Conservation (phyloP, 2,329 filamentous ascomycete species). For the Pseudocercospora musae region DNA sequence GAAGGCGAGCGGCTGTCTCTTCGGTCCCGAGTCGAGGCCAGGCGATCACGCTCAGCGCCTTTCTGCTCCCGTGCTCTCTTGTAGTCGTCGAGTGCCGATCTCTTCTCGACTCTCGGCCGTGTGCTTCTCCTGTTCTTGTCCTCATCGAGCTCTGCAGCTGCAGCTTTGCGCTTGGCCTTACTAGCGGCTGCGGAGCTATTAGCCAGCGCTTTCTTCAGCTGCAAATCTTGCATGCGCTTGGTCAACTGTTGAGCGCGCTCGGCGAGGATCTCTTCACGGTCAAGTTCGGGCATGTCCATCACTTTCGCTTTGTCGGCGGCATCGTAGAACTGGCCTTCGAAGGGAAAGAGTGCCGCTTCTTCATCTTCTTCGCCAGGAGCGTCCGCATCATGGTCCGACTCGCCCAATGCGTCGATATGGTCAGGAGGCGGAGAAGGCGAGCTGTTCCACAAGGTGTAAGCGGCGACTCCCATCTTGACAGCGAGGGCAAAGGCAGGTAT, state of each 20-base stretch:
- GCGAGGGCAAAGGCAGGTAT: conserved; percentile 16
- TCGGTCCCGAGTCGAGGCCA: conserved; percentile 37
- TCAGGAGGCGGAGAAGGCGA: conserved; percentile 52
- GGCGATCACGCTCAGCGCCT: conserved; percentile 48
- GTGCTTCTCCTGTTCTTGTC: conserved; percentile 61
- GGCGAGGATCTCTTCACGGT: conserved; percentile 85
- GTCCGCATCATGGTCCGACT: conserved; percentile 66
- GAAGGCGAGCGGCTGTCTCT: conserved; percentile 48
- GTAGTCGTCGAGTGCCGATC: conserved; percentile 71
- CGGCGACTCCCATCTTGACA: not conserved
- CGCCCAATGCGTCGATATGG: conserved; percentile 83
- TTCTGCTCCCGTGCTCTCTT: conserved; percentile 60
- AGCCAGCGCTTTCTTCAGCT: conserved; percentile 71
- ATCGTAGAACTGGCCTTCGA: conserved; percentile 76
- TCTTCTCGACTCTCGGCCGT: conserved; percentile 41
- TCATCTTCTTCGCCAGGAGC: conserved; percentile 37
- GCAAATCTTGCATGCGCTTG: conserved; percentile 74
- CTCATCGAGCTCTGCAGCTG: conserved; percentile 74
- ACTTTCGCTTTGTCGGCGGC: conserved; percentile 59
- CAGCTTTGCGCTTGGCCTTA: conserved; percentile 68
- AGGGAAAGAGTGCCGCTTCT: conserved; percentile 68
- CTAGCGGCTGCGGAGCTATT: conserved; percentile 53
- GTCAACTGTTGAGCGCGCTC: conserved; percentile 82
- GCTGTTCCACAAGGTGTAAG: conserved; percentile 17
- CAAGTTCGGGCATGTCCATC: conserved; percentile 81